Percentiles rank a stretch among this genome's conserved stretches.
Conservation (phyloP, 208 protist species). For the Trypanosoma theileri region DNA sequence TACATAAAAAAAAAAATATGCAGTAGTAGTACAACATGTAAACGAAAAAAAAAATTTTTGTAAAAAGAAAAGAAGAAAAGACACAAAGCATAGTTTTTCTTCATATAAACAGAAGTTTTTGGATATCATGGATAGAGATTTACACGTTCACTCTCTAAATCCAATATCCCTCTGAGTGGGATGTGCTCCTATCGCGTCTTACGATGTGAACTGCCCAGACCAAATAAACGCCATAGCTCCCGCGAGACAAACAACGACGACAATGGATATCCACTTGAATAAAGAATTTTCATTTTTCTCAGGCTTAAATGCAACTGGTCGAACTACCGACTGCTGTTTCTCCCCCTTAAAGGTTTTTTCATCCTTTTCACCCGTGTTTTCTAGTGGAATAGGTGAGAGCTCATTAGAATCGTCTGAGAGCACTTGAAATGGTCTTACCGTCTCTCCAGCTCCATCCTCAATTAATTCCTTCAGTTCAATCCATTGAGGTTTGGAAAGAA, state of each 20-base stretch:
- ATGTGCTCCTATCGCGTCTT: no score
- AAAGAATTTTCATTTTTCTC: neutral
- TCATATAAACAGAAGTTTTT: no score
- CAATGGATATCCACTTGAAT: neutral
- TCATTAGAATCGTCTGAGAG: neutral
- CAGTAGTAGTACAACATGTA: neutral
- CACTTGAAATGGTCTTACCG: slow-evolving; percentile 25
- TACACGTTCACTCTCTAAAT: neutral
- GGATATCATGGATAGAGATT: no score
- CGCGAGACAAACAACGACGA: neutral
- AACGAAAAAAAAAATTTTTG: neutral
- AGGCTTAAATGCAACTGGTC: neutral
- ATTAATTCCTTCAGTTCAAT: slow-evolving; percentile 43
- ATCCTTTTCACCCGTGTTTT: slow-evolving; percentile 67
- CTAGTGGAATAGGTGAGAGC: no score
- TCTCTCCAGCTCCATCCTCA: slow-evolving; percentile 49
- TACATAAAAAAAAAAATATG: neutral
- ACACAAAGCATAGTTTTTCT: neutral
- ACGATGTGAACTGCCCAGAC: neutral
- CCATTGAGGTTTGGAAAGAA: slow-evolving; percentile 18
- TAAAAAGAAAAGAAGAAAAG: neutral
- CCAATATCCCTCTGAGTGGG: no score
- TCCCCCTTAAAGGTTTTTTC: slow-evolving; percentile 13
- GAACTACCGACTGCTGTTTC: neutral
- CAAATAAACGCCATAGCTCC: slow-evolving; percentile 4